These are phyloP conservation scores for Penicillium ochrochloron DNA, from an alignment of 495 filamentous ascomycete genomes.

Conservation along the genomic window DNA sequence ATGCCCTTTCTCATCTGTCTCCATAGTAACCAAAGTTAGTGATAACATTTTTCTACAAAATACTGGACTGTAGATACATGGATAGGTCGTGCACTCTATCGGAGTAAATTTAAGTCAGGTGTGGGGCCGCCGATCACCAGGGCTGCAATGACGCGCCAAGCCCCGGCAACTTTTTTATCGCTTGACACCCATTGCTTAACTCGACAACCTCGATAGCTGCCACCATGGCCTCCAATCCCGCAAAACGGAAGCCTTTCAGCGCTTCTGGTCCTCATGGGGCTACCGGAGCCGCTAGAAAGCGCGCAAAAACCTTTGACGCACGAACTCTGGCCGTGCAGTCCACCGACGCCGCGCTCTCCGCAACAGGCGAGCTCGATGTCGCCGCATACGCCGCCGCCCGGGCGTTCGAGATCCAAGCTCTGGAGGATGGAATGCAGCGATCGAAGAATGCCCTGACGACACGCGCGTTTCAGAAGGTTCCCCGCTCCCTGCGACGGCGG, in stretches of 20 bases:
- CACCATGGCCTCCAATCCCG: slow-evolving; percentile 42
- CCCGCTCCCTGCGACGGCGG: slow-evolving; percentile 78
- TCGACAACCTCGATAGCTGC: slow-evolving; percentile 20
- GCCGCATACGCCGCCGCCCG: slow-evolving; percentile 80
- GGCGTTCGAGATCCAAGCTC: slow-evolving; percentile 84
- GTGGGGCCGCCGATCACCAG: slow-evolving; percentile 23
- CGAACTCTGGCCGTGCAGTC: slow-evolving; percentile 75
- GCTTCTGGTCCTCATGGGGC: slow-evolving; percentile 27
- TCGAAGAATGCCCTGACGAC: slow-evolving; percentile 69
- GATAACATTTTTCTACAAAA: too few species aligned
- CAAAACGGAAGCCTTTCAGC: slow-evolving; percentile 40
- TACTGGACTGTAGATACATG: too few species aligned
- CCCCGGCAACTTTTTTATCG: slow-evolving; percentile 32
- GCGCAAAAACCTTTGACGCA: slow-evolving; percentile 68
- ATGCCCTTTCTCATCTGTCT: neutral
- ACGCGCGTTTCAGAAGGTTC: slow-evolving; percentile 88
- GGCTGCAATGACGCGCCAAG: slow-evolving; percentile 39
- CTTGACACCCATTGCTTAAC: slow-evolving; percentile 6
- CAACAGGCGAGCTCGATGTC: slow-evolving; percentile 78
- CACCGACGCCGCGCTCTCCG: slow-evolving; percentile 68
- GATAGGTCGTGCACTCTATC: too few species aligned
- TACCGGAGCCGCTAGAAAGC: slow-evolving; percentile 54
- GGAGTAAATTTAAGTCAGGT: slow-evolving; percentile 1
- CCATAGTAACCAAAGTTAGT: too few species aligned
- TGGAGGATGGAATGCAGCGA: slow-evolving; percentile 76